phyloP scores from a whole-genome alignment of 1,139 yeast species.

The Protomyces inouyei region DNA sequence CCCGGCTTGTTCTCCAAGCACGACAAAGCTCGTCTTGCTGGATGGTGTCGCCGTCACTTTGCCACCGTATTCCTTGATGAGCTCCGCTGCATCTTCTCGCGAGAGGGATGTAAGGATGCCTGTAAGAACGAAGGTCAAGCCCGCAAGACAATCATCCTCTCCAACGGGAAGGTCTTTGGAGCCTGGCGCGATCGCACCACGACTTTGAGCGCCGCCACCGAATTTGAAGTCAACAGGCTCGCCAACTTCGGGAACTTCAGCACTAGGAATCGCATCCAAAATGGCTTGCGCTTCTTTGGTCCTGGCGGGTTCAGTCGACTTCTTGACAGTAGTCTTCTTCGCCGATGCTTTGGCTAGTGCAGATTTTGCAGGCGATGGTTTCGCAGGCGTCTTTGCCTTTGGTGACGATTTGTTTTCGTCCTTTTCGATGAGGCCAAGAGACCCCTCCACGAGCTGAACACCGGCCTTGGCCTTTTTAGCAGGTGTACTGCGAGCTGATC shows the following conservation, averaged over 20 bases:
- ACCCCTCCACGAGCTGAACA: background rate
- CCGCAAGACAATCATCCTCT: conserved; percentile 40
- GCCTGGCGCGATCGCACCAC: conserved; percentile 35
- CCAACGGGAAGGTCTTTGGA: conserved; percentile 34
- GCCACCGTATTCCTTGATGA: conserved; percentile 90
- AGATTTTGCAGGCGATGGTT: background rate
- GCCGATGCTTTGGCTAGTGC: background rate
- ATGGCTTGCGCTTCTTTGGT: conserved; percentile 49
- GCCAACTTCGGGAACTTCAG: conserved; percentile 60
- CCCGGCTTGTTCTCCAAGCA: conserved; percentile 93
- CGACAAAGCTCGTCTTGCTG: conserved; percentile 80
- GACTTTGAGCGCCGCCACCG: conserved; percentile 48
- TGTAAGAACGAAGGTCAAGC: conserved; percentile 87
- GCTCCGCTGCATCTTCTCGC: conserved; percentile 65
- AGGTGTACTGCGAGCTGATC: background rate
- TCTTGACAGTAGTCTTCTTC: background rate
- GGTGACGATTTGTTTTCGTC: conserved; percentile 35
- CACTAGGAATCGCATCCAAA: conserved; percentile 54
- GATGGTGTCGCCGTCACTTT: conserved; percentile 83
- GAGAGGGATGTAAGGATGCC: conserved; percentile 79
- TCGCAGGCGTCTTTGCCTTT: conserved; percentile 7
- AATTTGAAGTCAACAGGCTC: conserved; percentile 54
- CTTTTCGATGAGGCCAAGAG: conserved; percentile 29
- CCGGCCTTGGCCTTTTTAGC: background rate
- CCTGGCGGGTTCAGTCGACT: conserved; percentile 2